Percentiles rank a stretch among this genome's conserved stretches.
phyloP scores from a whole-genome alignment of 352 stramenopile species.

The Globisporangium splendens region DNA sequence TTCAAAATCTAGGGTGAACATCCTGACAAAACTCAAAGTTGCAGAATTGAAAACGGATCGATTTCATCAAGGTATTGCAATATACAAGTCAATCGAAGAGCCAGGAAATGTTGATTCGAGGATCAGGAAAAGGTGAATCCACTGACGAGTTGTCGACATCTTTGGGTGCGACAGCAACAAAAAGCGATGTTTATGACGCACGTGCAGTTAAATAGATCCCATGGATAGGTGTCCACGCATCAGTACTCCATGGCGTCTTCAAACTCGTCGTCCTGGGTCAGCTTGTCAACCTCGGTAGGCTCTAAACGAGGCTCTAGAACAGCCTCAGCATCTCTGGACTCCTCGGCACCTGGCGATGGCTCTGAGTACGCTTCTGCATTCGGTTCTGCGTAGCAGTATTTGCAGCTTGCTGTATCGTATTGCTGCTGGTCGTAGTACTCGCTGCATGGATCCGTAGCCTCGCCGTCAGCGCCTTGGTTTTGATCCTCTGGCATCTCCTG shows the following conservation, averaged over 20 bases:
- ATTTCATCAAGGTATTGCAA: background rate
- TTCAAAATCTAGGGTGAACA: no score
- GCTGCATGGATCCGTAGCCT: no score
- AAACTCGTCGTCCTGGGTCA: background rate
- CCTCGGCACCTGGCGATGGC: background rate
- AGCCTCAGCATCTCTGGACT: slow-evolving; percentile 1
- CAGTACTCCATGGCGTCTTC: slow-evolving; percentile 5
- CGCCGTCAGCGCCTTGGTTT: no score
- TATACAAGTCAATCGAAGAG: background rate
- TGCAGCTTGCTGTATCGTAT: no score
- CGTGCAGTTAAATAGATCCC: background rate
- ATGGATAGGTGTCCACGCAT: background rate
- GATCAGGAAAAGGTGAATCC: no score
- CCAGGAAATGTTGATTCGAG: no score
- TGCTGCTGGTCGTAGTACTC: no score
- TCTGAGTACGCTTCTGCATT: no score
- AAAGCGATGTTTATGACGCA: background rate
- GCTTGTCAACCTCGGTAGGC: background rate
- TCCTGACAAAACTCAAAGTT: no score
- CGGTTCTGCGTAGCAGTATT: no score
- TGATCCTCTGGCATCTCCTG: background rate
- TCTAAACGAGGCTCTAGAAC: background rate
- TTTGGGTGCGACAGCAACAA: no score
- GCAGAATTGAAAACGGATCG: background rate
- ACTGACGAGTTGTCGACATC: no score